Evolutionary conservation across 768 basidiomycete genomes (phyloP), one percentile per base, ranked within the genome.

Genomic region (Suillus weaverae): DNA sequence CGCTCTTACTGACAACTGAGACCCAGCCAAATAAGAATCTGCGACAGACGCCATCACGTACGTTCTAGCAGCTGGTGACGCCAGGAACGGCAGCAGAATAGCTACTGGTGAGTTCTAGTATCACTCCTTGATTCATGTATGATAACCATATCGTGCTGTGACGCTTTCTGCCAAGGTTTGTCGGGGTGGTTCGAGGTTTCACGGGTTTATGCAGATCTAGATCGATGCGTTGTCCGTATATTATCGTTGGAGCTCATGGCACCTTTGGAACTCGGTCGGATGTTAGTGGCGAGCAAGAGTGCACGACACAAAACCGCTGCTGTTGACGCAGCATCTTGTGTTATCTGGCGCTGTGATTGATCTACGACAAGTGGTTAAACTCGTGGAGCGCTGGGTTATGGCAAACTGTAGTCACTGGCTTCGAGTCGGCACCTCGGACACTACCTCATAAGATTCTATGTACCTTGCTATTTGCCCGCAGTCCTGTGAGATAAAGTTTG

Each of bases 1-100:
- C 38, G 51, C 11, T 18, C 26, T 54, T 44, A 64, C 54, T 60
- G 53, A 51, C n/a, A n/a, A n/a, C n/a, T n/a, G n/a, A n/a, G n/a
- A n/a, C n/a, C n/a, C n/a, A n/a, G n/a, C n/a, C n/a, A n/a, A n/a
- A n/a, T n/a, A n/a, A n/a, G n/a, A n/a, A n/a, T n/a, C n/a, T n/a
- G n/a, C n/a, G n/a, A n/a, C n/a, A n/a, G n/a, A n/a, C n/a, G n/a
- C n/a, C n/a, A n/a, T n/a, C n/a, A n/a, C n/a, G n/a, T n/a, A n/a
- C n/a, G n/a, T n/a, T n/a, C n/a, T n/a, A n/a, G n/a, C n/a, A n/a
- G n/a, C n/a, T n/a, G n/a, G n/a, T n/a, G n/a, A n/a, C n/a, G n/a
- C n/a, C n/a, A n/a, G n/a, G n/a, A n/a, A n/a, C n/a, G n/a, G n/a
- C n/a, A n/a, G n/a, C n/a, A n/a, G n/a, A n/a, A n/a, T n/a, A n/a